Evolutionary conservation across 108 stramenopile species (phyloP).

Genomic region (Nitzschia sp.): DNA sequence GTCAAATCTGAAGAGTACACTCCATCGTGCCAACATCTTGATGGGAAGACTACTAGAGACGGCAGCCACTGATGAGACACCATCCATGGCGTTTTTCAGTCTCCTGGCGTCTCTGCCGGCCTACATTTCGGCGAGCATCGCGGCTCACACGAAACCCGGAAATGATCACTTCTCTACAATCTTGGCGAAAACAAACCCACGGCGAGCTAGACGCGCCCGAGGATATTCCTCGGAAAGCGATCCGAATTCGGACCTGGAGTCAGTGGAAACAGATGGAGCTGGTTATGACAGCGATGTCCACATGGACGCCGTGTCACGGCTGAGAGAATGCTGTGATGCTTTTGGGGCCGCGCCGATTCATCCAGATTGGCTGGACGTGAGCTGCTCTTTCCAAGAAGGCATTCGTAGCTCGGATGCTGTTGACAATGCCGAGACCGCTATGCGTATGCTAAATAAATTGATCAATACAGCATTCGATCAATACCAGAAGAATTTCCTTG

Average conservation of each 20-base stretch:
- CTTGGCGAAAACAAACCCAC: conserved; percentile 5
- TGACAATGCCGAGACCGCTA: conserved; percentile 50
- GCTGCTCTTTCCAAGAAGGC: conserved; percentile 47
- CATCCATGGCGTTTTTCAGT: conserved; percentile 28
- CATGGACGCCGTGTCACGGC: conserved; percentile 42
- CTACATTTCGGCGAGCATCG: conserved; percentile 56
- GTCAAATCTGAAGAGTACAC: conserved; percentile 10
- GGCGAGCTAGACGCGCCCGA: conserved; percentile 20
- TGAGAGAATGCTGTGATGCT: conserved; percentile 55
- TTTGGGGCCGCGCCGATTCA: conserved; percentile 77
- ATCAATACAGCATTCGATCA: conserved; percentile 37
- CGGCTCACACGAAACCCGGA: conserved; percentile 59
- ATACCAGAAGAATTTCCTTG: conserved; percentile 19
- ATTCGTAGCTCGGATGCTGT: conserved; percentile 38
- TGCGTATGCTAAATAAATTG: conserved; percentile 45
- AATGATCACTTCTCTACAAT: conserved; percentile 34
- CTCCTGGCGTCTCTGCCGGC: conserved; percentile 49
- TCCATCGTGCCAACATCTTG: conserved; percentile 21
- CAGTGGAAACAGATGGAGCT: conserved; percentile 26
- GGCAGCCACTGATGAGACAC: conserved; percentile 7
- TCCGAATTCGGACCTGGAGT: conserved; percentile 37
- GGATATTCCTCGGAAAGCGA: conserved; percentile 35
- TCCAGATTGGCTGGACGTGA: conserved; percentile 80
- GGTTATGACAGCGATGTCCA: conserved; percentile 14
- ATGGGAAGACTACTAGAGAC: conserved; percentile 20